A percentile compares a stretch with the other conserved stretches of the same genome.
Conservation (phyloP, 176 grass and related monocot species). For the Luzula sylvatica region DNA sequence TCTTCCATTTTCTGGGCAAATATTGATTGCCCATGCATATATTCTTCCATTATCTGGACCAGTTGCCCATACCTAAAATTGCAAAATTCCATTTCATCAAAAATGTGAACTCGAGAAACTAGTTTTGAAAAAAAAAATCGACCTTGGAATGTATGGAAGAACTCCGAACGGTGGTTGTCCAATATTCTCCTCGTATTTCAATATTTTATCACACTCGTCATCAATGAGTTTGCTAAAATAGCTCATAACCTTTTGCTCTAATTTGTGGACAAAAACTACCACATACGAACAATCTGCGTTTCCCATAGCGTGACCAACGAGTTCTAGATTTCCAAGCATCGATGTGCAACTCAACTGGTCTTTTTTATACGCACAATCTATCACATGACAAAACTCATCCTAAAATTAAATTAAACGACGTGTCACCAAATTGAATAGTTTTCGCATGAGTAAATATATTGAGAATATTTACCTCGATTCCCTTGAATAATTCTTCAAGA, state of each 20-base stretch:
- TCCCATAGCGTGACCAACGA: constrained; percentile 81
- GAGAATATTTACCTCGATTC: constrained; percentile 51
- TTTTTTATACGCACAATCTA: constrained; percentile 84
- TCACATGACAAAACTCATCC: constrained; percentile 73
- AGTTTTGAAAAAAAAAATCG: neutral
- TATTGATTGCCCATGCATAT: no score
- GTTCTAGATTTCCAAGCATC: constrained; percentile 86
- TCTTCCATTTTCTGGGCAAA: no score
- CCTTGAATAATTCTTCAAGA: constrained; percentile 70
- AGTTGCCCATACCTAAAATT: constrained; percentile 70
- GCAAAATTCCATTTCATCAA: neutral
- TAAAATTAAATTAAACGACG: constrained; percentile 32
- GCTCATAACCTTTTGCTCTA: constrained; percentile 61
- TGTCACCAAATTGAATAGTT: no score
- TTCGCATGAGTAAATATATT: constrained; percentile 8
- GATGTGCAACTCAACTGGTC: constrained; percentile 80
- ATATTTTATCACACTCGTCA: constrained; percentile 83
- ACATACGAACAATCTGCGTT: constrained; percentile 81
- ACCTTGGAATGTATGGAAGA: constrained; percentile 84
- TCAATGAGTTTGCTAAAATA: constrained; percentile 84
- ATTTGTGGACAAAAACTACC: constrained; percentile 57
- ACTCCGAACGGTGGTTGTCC: constrained; percentile 58
- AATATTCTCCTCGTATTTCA: constrained; percentile 80
- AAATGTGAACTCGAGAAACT: neutral
- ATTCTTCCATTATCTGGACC: no score